Conservation (phyloP, 768 basidiomycete species). For the Agrocybe pediades region DNA sequence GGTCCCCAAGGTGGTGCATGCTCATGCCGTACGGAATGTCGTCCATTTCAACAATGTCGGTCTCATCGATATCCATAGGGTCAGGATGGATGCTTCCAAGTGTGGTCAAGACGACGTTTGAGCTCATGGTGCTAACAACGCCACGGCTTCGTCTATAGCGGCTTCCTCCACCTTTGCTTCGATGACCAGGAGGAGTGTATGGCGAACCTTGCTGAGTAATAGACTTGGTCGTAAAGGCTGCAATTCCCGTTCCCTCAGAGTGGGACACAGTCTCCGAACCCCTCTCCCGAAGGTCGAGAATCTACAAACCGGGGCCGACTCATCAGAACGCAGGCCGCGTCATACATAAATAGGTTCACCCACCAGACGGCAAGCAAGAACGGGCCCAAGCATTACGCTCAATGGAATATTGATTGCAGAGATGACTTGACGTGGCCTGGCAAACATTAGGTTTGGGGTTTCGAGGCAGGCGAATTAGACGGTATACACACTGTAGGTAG, state of each 20-base stretch:
- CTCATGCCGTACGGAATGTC: slow-evolving; percentile 57
- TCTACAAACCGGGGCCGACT: too few relatives aligned
- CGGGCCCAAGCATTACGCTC: slow-evolving; percentile 80
- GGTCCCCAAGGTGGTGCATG: slow-evolving; percentile 45
- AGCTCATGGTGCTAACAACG: slow-evolving; percentile 54
- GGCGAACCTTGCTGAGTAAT: slow-evolving; percentile 57
- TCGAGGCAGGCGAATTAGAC: not conserved
- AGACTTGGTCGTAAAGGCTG: slow-evolving; percentile 67
- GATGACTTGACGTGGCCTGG: slow-evolving; percentile 77
- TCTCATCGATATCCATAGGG: slow-evolving; percentile 50
- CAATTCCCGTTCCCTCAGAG: slow-evolving; percentile 71
- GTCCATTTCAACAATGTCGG: slow-evolving; percentile 58
- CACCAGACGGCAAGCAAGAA: slow-evolving; percentile 79
- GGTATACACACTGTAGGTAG: slow-evolving; percentile 69
- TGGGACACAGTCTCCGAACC: slow-evolving; percentile 78
- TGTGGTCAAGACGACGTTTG: slow-evolving; percentile 65
- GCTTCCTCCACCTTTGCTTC: slow-evolving; percentile 38
- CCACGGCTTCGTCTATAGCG: slow-evolving; percentile 43
- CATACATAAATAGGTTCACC: slow-evolving; percentile 16
- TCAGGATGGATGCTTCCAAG: slow-evolving; percentile 60
- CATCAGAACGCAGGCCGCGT: too few relatives aligned
- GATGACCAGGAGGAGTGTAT: slow-evolving; percentile 50
- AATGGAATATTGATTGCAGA: slow-evolving; percentile 84
- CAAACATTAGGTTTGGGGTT: slow-evolving; percentile 13
- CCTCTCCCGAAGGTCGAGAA: slow-evolving; percentile 80